phyloP scores from a whole-genome alignment of 257 asterid species.

The Capsicum baccatum region DNA sequence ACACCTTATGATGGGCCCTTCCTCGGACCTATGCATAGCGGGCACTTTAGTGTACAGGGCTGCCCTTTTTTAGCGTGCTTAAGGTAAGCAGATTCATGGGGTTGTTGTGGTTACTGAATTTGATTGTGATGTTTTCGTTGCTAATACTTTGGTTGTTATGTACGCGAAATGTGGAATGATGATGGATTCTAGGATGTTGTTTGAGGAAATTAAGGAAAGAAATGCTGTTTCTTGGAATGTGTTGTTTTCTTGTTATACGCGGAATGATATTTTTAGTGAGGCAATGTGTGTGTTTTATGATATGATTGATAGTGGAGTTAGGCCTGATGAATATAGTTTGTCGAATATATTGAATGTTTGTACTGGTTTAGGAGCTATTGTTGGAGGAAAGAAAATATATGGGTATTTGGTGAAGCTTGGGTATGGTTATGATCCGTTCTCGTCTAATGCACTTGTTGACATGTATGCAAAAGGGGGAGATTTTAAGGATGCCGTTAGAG shows the following conservation, averaged over 20 bases:
- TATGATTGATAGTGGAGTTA: conserved; percentile 11
- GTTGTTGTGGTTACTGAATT: conserved; percentile 30
- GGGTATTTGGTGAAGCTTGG: conserved; percentile 20
- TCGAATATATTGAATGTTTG: conserved; percentile 18
- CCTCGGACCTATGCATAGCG: no score
- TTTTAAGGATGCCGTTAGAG: background rate
- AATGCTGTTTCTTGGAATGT: conserved; percentile 31
- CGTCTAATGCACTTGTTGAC: conserved; percentile 16
- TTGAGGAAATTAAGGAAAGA: conserved; percentile 29
- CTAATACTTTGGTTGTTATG: conserved; percentile 29
- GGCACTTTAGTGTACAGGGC: no score
- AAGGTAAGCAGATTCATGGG: conserved; percentile 31
- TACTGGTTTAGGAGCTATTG: conserved; percentile 20
- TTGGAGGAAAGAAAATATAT: conserved; percentile 14
- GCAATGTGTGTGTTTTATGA: conserved; percentile 16
- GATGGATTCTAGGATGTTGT: conserved; percentile 18
- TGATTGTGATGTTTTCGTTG: conserved; percentile 31
- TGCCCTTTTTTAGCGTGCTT: no score
- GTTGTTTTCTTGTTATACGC: conserved; percentile 24
- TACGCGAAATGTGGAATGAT: conserved; percentile 29
- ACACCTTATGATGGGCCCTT: no score
- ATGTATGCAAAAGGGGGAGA: conserved; percentile 26
- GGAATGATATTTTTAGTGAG: conserved; percentile 16
- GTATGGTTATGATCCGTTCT: conserved; percentile 21
- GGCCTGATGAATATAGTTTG: conserved; percentile 18